Percentiles rank a stretch among this genome's conserved stretches.
Conservation (phyloP, 2,329 filamentous ascomycete species). For the Colletotrichum cuscutae region DNA sequence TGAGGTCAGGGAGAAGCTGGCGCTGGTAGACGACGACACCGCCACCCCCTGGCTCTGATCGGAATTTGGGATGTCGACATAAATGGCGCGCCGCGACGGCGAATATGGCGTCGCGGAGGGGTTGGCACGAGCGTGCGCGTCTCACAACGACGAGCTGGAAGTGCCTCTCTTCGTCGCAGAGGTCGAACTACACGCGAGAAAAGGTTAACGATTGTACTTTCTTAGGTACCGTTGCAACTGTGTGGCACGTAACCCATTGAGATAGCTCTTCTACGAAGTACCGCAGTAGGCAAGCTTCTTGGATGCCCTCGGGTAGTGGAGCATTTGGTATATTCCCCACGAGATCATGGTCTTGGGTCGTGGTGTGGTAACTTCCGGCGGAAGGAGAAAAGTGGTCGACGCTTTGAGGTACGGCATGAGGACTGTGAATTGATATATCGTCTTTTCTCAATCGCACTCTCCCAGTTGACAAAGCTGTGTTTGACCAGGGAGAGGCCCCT, state of each 20-base stretch:
- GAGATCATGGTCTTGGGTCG: neutral
- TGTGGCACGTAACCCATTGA: constrained; percentile 45
- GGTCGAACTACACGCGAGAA: constrained; percentile 45
- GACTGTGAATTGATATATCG: neutral
- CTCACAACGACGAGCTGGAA: constrained; percentile 51
- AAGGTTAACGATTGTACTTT: neutral
- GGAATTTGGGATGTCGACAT: constrained; percentile 50
- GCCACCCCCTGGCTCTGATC: constrained; percentile 42
- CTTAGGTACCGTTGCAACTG: no score
- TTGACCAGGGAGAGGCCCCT: neutral
- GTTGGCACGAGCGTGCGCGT: constrained; percentile 47
- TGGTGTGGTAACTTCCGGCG: neutral
- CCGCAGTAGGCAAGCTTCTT: constrained; percentile 50
- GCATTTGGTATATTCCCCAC: neutral
- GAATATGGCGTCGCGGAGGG: constrained; percentile 52
- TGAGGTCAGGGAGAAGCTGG: constrained; percentile 47
- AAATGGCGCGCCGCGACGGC: constrained; percentile 52
- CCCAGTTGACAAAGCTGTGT: neutral
- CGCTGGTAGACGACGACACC: constrained; percentile 47
- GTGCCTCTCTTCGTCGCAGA: constrained; percentile 52
- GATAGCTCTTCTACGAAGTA: constrained; percentile 53
- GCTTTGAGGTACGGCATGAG: constrained; percentile 28
- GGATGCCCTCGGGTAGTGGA: constrained; percentile 37
- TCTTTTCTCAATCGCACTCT: constrained; percentile 4
- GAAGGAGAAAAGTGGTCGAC: constrained; percentile 18